These are phyloP conservation scores for Chaetomiaceae sp. DNA, from an alignment of 2,329 filamentous ascomycete genomes.

Conservation along the genomic window DNA sequence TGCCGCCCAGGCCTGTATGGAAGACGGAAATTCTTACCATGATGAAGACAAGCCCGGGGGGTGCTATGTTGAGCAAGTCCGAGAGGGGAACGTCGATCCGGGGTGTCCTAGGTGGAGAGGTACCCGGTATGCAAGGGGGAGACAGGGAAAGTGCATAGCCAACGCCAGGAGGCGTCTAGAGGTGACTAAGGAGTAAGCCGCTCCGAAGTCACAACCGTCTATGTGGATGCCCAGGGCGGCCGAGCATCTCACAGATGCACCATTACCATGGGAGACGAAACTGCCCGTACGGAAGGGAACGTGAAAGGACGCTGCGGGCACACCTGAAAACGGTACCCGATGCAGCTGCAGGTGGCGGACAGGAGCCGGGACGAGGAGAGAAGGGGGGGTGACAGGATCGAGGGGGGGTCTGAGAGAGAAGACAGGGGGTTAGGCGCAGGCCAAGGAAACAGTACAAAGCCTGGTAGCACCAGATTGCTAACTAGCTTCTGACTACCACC, in stretches of 20 bases:
- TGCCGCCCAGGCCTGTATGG: constrained; percentile 38
- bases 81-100: constrained; percentile 12
- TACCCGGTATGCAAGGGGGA: constrained; percentile 24
- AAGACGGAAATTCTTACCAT: constrained; percentile 44
- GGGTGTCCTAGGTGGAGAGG: constrained; percentile 22
- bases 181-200: constrained; percentile 19
- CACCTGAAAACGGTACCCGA: constrained; percentile 22
- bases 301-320: constrained; percentile 18
- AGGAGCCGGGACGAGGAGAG: constrained; percentile 11
- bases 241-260: constrained; percentile 26
- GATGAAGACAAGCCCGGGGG: constrained; percentile 32
- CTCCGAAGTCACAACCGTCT: constrained; percentile 16
- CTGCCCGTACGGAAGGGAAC: constrained; percentile 12
- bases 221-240: constrained; percentile 17
- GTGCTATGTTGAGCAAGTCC: constrained; percentile 34
- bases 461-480: constrained; percentile 19
- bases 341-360: constrained; percentile 20
- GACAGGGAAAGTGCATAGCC: constrained; percentile 13
- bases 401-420: not conserved
- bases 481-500: constrained; percentile 21
- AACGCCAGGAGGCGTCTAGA: constrained; percentile 15
- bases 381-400: constrained; percentile 17
- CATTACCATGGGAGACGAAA: constrained; percentile 21
- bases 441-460: constrained; percentile 17
- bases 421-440: constrained; percentile 10